Percentiles rank a stretch among this genome's conserved stretches.
Conservation (phyloP, 352 stramenopile genomes). For the Phytophthora cajani region DNA sequence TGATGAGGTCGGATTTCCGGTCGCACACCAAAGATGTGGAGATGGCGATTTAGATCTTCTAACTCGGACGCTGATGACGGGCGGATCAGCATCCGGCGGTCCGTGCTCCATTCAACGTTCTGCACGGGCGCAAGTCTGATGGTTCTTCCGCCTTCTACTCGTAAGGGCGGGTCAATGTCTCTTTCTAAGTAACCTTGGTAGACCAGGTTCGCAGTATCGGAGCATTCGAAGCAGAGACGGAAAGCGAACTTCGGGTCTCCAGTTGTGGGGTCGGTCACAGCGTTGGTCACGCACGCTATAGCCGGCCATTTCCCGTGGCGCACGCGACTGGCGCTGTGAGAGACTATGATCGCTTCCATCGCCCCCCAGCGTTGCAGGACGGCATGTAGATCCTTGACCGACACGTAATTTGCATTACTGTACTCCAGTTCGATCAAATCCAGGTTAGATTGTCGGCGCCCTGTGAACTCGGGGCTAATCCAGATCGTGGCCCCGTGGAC, state of each 20-base stretch:
- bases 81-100: neutral
- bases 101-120: neutral
- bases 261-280: neutral
- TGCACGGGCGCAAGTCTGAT: constrained; percentile 1
- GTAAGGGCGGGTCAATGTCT: neutral
- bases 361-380: constrained; percentile 1
- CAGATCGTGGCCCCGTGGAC: constrained; percentile 11
- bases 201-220: constrained; percentile 2
- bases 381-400: neutral
- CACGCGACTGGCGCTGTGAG: neutral
- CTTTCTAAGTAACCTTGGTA: neutral
- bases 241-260: constrained; percentile 1
- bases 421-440: constrained; percentile 11
- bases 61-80: neutral
- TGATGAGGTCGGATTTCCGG: too few species aligned
- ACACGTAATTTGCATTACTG: constrained; percentile 9
- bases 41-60: neutral
- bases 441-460: constrained; percentile 8
- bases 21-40: neutral
- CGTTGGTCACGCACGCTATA: constrained; percentile 5
- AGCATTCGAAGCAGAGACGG: constrained; percentile 9
- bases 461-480: constrained; percentile 4
- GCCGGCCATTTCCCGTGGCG: constrained; percentile 9
- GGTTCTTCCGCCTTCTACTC: constrained; percentile 3
- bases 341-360: constrained; percentile 1